phyloP scores from a whole-genome alignment of 129 eudicot species.

The Ambrosia artemisiifolia region DNA sequence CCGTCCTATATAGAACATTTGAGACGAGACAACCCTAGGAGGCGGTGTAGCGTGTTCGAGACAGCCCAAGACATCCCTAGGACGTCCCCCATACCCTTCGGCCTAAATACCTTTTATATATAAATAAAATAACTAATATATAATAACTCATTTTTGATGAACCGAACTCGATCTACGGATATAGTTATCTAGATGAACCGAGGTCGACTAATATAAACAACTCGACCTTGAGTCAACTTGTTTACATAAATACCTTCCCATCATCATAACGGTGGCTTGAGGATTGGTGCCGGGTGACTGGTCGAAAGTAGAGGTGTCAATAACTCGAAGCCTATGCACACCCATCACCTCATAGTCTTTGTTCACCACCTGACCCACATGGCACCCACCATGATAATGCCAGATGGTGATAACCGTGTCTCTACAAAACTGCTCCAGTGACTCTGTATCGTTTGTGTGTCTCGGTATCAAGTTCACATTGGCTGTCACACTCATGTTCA shows the following conservation, averaged over 20 bases:
- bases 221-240: too few species aligned
- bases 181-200: too few species aligned
- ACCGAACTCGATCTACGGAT: too few species aligned
- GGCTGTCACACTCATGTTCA: slow-evolving; percentile 77
- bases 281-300: slow-evolving; percentile 40
- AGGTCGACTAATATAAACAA: too few species aligned
- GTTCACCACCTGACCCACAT: slow-evolving; percentile 34
- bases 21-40: too few species aligned
- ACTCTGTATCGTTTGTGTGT: slow-evolving; percentile 61
- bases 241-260: slow-evolving; percentile 31
- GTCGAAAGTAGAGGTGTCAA: slow-evolving; percentile 32
- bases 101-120: too few species aligned
- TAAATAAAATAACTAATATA: too few species aligned
- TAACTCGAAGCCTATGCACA: slow-evolving; percentile 35
- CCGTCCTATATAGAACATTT: too few species aligned
- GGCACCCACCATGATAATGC: slow-evolving; percentile 45
- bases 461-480: slow-evolving; percentile 76
- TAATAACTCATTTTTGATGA: too few species aligned
- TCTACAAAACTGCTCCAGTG: slow-evolving; percentile 33
- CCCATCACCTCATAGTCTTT: slow-evolving; percentile 27
- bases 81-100: too few species aligned
- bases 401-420: slow-evolving; percentile 38
- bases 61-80: too few species aligned
- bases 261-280: slow-evolving; percentile 44
- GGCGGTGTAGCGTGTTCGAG: too few species aligned